Base-by-base conservation (phyloP, 371 early-diverging fungal species). In the Choanephora cucurbitarum region DNA sequence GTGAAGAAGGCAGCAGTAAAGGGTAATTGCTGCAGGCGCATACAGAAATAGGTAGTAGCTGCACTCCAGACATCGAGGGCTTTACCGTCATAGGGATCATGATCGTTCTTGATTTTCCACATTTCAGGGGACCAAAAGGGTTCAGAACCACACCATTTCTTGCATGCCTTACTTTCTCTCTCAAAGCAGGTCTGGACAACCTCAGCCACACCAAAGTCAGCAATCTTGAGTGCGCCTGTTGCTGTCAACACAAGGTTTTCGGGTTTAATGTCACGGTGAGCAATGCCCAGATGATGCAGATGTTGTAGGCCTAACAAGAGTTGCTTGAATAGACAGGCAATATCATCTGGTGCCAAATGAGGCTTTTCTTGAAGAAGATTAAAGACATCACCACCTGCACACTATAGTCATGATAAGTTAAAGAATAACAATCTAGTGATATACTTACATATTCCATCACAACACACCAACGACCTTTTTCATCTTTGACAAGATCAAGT, bases 171-270 rank as follows among this genome's bases (percentile, higher is more conserved):
- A 28, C 82, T 58, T 43, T 71, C 65, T 44, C 72, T 77, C 72
- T 93, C 92, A 79, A 91, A 93, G 34, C 84, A 81, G 24, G 83
- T 84, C 55, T 91, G 80, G 70, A 96, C 94, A 2, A 97, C 94
- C 39, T 92, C 92, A 5, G 96, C 91, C 7, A 95, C 94, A 21
- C 98, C 97, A 85, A 98, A 99, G 76, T 99, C 98, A 18, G 96
- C 94, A 66, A 98, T 96, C 74, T 99, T 98, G 39, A 99, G 66
- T n/a, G 85, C 87, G 44, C 90, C 86, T 15, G 80, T 77, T 4
- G 73, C 72, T 45, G 94, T 94, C 53, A 99, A 61, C 4, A 99
- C 75, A 48, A 99, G 73, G 77, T 99, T 99, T 74, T 99, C 93
- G 18, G 91, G 89, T 61, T 92, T 92, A 62, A 92, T 84, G 57